Conservation (phyloP, 495 filamentous ascomycete genomes). For the Penicillium atrosanguineum region DNA sequence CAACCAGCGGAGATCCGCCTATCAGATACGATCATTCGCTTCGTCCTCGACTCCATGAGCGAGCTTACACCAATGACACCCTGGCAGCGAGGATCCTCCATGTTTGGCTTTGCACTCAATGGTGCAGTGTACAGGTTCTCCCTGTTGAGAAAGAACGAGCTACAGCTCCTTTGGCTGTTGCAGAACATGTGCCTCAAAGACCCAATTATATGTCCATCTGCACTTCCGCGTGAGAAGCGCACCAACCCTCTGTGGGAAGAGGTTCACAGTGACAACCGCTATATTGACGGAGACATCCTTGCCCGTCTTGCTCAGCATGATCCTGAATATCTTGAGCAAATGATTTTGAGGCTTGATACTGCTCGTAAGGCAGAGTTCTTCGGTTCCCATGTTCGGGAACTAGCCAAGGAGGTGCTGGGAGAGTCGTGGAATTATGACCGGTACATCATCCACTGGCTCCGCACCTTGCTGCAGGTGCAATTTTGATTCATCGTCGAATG, state of each 20-base stretch:
- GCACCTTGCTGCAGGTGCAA: slow-evolving; percentile 13
- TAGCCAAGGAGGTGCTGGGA: slow-evolving; percentile 7
- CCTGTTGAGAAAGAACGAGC: slow-evolving; percentile 51
- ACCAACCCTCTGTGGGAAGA: slow-evolving; percentile 30
- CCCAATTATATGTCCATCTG: slow-evolving; percentile 37
- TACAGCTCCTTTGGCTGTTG: slow-evolving; percentile 61
- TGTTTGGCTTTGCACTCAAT: slow-evolving; percentile 62
- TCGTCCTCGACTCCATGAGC: slow-evolving; percentile 1
- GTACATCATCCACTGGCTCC: slow-evolving; percentile 8
- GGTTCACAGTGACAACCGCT: slow-evolving; percentile 44
- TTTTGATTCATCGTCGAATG: neutral
- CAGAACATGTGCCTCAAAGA: slow-evolving; percentile 55
- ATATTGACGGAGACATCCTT: slow-evolving; percentile 69
- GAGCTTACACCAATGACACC: slow-evolving; percentile 2
- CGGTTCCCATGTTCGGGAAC: neutral
- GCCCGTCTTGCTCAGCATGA: slow-evolving; percentile 47
- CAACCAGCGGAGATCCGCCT: slow-evolving; percentile 1
- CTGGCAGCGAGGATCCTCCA: slow-evolving; percentile 5
- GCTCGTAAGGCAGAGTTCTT: neutral
- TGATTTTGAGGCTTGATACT: slow-evolving; percentile 26
- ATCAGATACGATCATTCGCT: neutral
- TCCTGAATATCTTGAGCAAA: slow-evolving; percentile 39
- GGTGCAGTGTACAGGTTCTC: slow-evolving; percentile 63
- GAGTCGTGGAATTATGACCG: slow-evolving; percentile 1
- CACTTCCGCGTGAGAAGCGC: slow-evolving; percentile 22